A percentile compares a stretch with the other conserved stretches of the same genome.
phyloP scores from a whole-genome alignment of 164 flowering plant genomes.

The Platanus orientalis region DNA sequence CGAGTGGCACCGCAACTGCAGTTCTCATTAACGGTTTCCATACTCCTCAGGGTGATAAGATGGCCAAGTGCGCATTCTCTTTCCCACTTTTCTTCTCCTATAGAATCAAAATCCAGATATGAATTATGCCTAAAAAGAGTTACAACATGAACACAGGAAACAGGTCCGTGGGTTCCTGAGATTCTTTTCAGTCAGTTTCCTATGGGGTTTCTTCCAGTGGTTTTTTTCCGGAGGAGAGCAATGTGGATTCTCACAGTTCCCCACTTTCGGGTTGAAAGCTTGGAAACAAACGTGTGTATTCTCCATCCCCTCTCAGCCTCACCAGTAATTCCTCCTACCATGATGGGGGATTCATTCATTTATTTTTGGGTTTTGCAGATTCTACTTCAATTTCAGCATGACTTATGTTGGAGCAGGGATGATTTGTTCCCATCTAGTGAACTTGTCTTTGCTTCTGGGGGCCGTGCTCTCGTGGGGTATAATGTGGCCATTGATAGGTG shows the following conservation, averaged over 20 bases:
- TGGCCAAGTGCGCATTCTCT: constrained; percentile 46
- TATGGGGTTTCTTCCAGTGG: constrained; percentile 42
- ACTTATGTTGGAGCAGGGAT: too few species aligned
- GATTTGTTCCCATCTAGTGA: constrained; percentile 80
- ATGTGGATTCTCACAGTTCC: constrained; percentile 62
- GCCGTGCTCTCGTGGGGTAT: constrained; percentile 93
- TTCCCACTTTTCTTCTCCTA: background rate
- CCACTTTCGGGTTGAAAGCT: too few species aligned
- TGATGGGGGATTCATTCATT: background rate
- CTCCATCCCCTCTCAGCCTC: too few species aligned
- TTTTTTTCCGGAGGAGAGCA: constrained; percentile 47
- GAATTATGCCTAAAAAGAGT: background rate
- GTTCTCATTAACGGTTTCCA: too few species aligned
- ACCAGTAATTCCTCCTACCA: background rate
- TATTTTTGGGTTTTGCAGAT: constrained; percentile 42
- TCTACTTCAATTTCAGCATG: constrained; percentile 76
- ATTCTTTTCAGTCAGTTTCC: constrained; percentile 25
- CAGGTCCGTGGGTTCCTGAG: constrained; percentile 26
- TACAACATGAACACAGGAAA: constrained; percentile 35
- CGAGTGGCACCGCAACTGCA: constrained; percentile 85
- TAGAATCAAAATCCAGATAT: too few species aligned
- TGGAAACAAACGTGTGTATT: constrained; percentile 35
- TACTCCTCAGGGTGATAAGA: constrained; percentile 43
- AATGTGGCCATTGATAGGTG: constrained; percentile 89
- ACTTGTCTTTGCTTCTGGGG: constrained; percentile 79